These are phyloP conservation scores for Leccinum fibrillosum DNA, from an alignment of 768 basidiomycete species.

Conservation along the genomic window DNA sequence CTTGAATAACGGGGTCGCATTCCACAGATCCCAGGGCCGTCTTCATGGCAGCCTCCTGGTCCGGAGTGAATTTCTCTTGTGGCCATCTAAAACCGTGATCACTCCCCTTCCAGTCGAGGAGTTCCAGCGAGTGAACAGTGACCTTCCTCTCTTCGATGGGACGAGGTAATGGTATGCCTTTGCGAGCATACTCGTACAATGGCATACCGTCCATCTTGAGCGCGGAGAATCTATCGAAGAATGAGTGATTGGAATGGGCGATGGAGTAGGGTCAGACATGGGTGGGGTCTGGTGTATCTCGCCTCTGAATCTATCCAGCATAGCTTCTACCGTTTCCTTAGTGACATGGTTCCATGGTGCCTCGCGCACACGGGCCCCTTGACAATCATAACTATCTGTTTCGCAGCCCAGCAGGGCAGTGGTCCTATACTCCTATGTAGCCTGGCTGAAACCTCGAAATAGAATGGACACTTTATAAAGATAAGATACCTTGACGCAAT, in stretches of 20 bases:
- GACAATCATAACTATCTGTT: constrained; percentile 91
- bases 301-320: constrained; percentile 73
- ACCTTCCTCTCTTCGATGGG: constrained; percentile 88
- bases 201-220: constrained; percentile 98
- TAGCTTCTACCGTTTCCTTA: constrained; percentile 63
- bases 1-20: constrained; percentile 34
- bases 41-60: constrained; percentile 68
- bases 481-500: constrained; percentile 76
- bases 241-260: constrained; percentile 2
- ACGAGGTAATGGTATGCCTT: constrained; percentile 86
- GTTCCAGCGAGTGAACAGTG: constrained; percentile 75
- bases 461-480: neutral
- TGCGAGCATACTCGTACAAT: constrained; percentile 91
- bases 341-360: constrained; percentile 87
- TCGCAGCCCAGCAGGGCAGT: constrained; percentile 91
- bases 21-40: constrained; percentile 56
- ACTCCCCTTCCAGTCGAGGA: constrained; percentile 73
- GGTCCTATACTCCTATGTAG: constrained; percentile 78
- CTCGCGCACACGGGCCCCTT: constrained; percentile 75
- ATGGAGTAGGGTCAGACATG: constrained; percentile 51
- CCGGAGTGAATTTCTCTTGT: constrained; percentile 58
- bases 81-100: constrained; percentile 82
- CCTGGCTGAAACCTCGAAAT: constrained; percentile 16
- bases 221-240: constrained; percentile 78
- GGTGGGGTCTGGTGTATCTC: constrained; percentile 90